Conservation (phyloP, 345 rosid genomes). For the Euphorbia lathyris region DNA sequence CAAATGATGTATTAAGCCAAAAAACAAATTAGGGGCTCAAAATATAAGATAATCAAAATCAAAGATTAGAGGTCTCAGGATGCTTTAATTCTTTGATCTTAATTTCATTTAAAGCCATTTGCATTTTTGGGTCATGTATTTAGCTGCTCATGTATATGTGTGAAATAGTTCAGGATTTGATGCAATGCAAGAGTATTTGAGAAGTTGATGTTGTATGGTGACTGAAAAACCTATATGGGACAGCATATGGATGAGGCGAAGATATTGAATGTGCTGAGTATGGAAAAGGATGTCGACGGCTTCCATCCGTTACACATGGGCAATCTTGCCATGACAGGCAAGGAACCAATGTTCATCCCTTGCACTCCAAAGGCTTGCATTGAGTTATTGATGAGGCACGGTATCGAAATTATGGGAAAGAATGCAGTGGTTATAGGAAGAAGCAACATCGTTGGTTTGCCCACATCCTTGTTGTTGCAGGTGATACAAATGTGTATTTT, state of each 20-base stretch:
- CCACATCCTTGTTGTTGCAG: constrained; percentile 81
- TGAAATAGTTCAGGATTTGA: constrained; percentile 23
- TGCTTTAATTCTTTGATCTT: too few relatives aligned
- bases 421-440: constrained; percentile 83
- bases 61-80: too few relatives aligned
- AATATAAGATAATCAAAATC: too few relatives aligned
- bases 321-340: constrained; percentile 89
- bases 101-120: too few relatives aligned
- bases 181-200: constrained; percentile 23
- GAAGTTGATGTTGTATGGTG: constrained; percentile 19
- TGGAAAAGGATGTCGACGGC: constrained; percentile 93
- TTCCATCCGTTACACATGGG: constrained; percentile 86
- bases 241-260: constrained; percentile 88
- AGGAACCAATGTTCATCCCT: constrained; percentile 78
- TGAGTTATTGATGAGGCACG: constrained; percentile 74
- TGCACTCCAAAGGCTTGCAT: constrained; percentile 89
- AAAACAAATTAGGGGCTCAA: too few relatives aligned
- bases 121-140: constrained; percentile 2
- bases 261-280: constrained; percentile 56
- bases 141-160: constrained; percentile 4
- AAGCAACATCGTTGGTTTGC: constrained; percentile 92
- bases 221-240: constrained; percentile 23
- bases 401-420: constrained; percentile 69
- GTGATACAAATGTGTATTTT: constrained; percentile 27
- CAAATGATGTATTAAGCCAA: too few relatives aligned